Evolutionary conservation across 2,329 filamentous ascomycete genomes (phyloP).

Genomic region (Raffaelea ambrosiae): DNA sequence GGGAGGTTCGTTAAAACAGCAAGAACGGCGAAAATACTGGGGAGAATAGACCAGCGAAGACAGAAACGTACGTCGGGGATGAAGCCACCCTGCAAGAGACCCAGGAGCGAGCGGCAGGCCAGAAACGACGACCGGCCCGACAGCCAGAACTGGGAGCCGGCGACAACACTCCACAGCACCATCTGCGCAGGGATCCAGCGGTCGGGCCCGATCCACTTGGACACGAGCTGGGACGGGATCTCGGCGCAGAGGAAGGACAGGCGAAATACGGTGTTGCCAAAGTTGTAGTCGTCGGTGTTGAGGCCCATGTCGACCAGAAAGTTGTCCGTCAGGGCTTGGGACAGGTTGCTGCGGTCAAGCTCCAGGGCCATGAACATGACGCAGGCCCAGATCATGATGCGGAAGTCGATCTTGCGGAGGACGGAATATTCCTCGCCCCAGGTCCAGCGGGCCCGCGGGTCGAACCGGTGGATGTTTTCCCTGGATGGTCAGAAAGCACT

Average conservation of each 20-base stretch:
- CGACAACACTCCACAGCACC: constrained; percentile 45
- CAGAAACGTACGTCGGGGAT: constrained; percentile 33
- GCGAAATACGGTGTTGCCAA: constrained; percentile 40
- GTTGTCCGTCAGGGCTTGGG: constrained; percentile 38
- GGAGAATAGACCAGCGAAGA: too few species aligned
- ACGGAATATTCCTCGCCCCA: constrained; percentile 46
- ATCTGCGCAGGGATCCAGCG: constrained; percentile 54
- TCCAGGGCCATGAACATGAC: constrained; percentile 28
- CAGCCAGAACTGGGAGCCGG: constrained; percentile 37
- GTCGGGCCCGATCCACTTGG: constrained; percentile 49
- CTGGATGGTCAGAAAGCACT: constrained; percentile 14
- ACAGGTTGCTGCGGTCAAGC: constrained; percentile 28
- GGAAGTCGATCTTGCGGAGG: constrained; percentile 34
- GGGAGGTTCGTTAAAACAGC: background rate
- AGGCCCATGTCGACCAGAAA: constrained; percentile 33
- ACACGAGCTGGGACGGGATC: constrained; percentile 48
- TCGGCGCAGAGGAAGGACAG: constrained; percentile 31
- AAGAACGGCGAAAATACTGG: background rate
- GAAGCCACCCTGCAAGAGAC: constrained; percentile 36
- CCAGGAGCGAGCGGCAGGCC: constrained; percentile 28
- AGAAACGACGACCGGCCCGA: constrained; percentile 29
- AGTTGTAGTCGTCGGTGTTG: constrained; percentile 38
- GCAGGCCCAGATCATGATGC: constrained; percentile 23
- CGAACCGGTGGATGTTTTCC: constrained; percentile 45
- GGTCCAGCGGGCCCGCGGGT: constrained; percentile 48